Conservation (phyloP, 192 early-diverging fungal species). For the Backusella sp. region DNA sequence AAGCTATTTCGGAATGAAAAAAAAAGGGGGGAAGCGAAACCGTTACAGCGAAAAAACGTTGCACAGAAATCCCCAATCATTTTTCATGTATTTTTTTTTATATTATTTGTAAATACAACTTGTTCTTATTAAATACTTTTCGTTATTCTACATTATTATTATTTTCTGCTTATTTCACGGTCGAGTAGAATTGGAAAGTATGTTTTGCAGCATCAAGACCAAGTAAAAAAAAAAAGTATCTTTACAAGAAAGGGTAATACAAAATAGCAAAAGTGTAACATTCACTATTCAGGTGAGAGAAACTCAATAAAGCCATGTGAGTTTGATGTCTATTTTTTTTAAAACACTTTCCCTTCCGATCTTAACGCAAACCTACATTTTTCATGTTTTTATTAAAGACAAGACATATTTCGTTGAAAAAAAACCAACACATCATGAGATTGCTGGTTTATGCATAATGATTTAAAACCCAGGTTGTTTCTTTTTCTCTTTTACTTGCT, state of each 20-base stretch:
- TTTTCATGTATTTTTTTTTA: neutral
- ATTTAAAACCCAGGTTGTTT: neutral
- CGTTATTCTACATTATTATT: neutral
- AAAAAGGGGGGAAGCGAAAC: neutral
- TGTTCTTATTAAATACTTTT: neutral
- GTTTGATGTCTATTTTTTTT: neutral
- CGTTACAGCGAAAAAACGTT: neutral
- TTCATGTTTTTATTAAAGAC: neutral
- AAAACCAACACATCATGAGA: neutral
- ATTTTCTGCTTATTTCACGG: neutral
- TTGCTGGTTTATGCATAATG: neutral
- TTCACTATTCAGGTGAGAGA: neutral
- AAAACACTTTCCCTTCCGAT: neutral
- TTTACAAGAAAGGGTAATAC: neutral
- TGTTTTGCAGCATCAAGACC: neutral
- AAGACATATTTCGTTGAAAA: neutral
- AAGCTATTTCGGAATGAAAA: neutral
- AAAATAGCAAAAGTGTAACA: neutral
- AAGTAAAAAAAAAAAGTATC: neutral
- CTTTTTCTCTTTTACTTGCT: neutral
- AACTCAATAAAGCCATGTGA: neutral
- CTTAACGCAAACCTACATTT: neutral
- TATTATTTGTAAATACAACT: neutral
- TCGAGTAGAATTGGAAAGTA: neutral
- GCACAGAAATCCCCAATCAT: neutral